Percentiles rank a stretch among this genome's conserved stretches.
Evolutionary conservation across 73 alveolate species (phyloP).

Genomic region (Tetrahymena thermophila): DNA sequence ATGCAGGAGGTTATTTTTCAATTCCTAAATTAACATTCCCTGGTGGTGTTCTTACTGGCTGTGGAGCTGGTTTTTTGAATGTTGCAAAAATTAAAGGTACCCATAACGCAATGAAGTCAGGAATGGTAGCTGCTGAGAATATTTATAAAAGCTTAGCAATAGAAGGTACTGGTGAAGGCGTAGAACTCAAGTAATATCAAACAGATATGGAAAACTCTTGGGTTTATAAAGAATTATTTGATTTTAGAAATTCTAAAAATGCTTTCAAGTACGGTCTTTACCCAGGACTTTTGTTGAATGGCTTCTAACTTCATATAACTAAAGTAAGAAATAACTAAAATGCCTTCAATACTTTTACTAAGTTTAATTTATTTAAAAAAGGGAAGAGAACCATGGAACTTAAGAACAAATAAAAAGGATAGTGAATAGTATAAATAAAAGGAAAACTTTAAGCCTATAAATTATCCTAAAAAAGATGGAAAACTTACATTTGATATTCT

Average conservation of each 20-base stretch:
- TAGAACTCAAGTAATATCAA: constrained; percentile 44
- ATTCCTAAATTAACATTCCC: constrained; percentile 90
- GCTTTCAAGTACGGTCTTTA: constrained; percentile 58
- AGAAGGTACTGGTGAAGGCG: constrained; percentile 43
- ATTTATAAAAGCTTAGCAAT: constrained; percentile 30
- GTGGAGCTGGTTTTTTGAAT: constrained; percentile 91
- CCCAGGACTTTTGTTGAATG: constrained; percentile 63
- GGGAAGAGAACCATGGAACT: constrained; percentile 81
- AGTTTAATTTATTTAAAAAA: neutral
- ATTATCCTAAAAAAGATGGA: constrained; percentile 92
- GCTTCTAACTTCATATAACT: constrained; percentile 43
- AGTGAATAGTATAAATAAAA: constrained; percentile 48
- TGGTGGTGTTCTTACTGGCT: constrained; percentile 93
- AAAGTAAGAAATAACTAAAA: neutral
- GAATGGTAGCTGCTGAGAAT: constrained; percentile 86
- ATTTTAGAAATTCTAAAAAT: constrained; percentile 48
- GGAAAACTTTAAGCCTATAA: constrained; percentile 54
- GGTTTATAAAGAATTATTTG: constrained; percentile 43
- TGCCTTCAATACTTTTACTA: too few species aligned
- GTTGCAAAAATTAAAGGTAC: constrained; percentile 91
- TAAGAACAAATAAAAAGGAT: constrained; percentile 39
- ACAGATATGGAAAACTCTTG: constrained; percentile 37
- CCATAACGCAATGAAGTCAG: constrained; percentile 88
- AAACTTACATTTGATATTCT: constrained; percentile 82
- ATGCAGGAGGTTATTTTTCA: constrained; percentile 90